Evolutionary conservation across 1,139 yeast species (phyloP), one percentile per base, ranked within the genome.

Genomic region (Sugiyamaella grinbergsii): DNA sequence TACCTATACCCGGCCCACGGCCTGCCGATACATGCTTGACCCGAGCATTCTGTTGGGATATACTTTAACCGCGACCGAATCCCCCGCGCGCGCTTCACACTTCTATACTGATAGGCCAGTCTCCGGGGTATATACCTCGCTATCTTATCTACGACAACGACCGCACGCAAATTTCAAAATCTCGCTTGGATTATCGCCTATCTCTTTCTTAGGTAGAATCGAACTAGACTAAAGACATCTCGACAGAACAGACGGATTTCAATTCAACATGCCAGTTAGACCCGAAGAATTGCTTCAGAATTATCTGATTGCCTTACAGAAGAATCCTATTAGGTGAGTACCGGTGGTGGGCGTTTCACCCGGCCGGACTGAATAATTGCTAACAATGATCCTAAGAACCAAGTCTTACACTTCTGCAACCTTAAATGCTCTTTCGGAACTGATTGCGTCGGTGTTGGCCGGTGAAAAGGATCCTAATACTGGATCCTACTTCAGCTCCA

Each of bases 331-430:
- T 42, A 55, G 62, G 61, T 58, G 39, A 28, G 24, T 23, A 13
- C 6, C 19, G 15, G 7, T 45, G 11, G 19, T 31, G 31, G n/a
- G n/a, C n/a, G n/a, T n/a, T n/a, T n/a, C n/a, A n/a, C n/a, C n/a
- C 11, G 4, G 38, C 28, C 28, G 28, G 28, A 24, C 37, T 8
- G 2, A 40, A 7, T 22, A 28, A 15, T 7, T 7, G 15, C 26
- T 26, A 28, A 40, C 33, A 7, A 20, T 39, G 22, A 15, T 18
- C 4, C 24, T 6, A 15, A 55, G 70, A 28, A 71, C 75, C 36
- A 71, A 71, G 57, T 62, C 72, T 6, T 57, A 62, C 54, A 71
- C 75, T 4, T 62, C 72, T 3, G 74, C 65, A n/a, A 58, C 68
- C 16, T 62, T 71, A 49, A 69, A 68, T 54, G 71, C 66, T 8